Conservation (phyloP, 2,329 filamentous ascomycete species). For the Aspergillus flavus region DNA sequence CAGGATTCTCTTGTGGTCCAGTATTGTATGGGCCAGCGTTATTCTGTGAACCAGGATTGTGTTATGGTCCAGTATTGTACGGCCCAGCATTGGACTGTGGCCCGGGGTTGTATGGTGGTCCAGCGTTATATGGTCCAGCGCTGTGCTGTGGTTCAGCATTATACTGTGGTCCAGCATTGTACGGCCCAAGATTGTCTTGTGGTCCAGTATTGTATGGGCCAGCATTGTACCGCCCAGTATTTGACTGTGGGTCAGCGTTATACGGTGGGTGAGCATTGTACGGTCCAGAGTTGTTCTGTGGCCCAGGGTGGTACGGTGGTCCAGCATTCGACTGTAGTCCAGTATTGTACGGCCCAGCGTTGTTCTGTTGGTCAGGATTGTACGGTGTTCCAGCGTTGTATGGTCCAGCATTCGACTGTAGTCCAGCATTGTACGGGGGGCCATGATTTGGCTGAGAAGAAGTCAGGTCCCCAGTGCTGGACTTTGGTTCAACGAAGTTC, state of each 20-base stretch:
- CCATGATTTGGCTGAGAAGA: constrained; percentile 25
- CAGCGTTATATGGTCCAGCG: too few relatives aligned
- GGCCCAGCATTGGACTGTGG: too few relatives aligned
- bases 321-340: background rate
- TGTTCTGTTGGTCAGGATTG: background rate
- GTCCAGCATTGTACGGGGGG: background rate
- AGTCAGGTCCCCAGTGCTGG: constrained; percentile 47
- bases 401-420: background rate
- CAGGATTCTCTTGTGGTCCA: too few relatives aligned
- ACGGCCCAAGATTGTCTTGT: background rate
- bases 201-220: background rate
- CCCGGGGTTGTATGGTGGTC: too few relatives aligned
- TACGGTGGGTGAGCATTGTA: background rate
- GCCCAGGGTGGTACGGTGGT: background rate
- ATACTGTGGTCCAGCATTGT: background rate
- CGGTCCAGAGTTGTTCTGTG: background rate
- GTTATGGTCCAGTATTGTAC: too few relatives aligned
- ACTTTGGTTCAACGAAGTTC: constrained; percentile 57
- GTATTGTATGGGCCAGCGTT: too few relatives aligned
- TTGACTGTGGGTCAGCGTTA: background rate
- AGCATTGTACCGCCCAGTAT: too few relatives aligned
- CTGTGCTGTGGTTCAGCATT: too few relatives aligned
- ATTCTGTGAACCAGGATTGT: too few relatives aligned
- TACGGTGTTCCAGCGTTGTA: background rate
- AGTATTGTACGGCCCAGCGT: background rate